Percentiles rank a stretch among this genome's conserved stretches.
phyloP scores from a whole-genome alignment of 2,329 filamentous ascomycete genomes.

The Pseudohalonectria lignicola region DNA sequence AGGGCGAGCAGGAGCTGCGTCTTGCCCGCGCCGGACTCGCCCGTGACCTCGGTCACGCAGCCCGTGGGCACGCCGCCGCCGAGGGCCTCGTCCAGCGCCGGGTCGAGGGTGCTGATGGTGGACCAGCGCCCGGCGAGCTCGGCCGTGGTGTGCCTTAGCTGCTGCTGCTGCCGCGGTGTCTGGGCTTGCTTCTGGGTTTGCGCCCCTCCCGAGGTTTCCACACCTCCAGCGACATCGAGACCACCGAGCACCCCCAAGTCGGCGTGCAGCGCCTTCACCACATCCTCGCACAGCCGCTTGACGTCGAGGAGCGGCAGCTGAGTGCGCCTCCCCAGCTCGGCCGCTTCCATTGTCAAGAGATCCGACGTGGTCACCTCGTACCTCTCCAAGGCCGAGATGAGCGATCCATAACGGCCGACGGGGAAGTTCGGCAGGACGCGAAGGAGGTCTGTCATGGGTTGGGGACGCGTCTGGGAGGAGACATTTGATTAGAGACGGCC shows the following conservation, averaged over 20 bases:
- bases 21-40: constrained; percentile 91
- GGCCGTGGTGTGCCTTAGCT: constrained; percentile 21
- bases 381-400: constrained; percentile 71
- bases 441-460: constrained; percentile 73
- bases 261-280: constrained; percentile 56
- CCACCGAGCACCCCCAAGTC: constrained; percentile 36
- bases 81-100: constrained; percentile 54
- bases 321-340: constrained; percentile 78
- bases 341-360: constrained; percentile 70
- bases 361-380: constrained; percentile 70
- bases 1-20: constrained; percentile 85
- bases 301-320: constrained; percentile 72
- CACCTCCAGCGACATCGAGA: no score
- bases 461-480: constrained; percentile 1
- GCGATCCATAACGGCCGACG: constrained; percentile 56
- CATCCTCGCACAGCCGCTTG: constrained; percentile 56
- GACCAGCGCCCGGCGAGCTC: constrained; percentile 31
- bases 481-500: background rate
- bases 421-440: constrained; percentile 74
- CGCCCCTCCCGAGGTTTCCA: no score
- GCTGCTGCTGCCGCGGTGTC: background rate
- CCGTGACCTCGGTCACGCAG: constrained; percentile 78
- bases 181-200: no score
- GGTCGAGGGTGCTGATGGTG: constrained; percentile 73
- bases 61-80: constrained; percentile 78